Conservation (phyloP, 2,329 filamentous ascomycete genomes). For the Karstenula rhodostoma region DNA sequence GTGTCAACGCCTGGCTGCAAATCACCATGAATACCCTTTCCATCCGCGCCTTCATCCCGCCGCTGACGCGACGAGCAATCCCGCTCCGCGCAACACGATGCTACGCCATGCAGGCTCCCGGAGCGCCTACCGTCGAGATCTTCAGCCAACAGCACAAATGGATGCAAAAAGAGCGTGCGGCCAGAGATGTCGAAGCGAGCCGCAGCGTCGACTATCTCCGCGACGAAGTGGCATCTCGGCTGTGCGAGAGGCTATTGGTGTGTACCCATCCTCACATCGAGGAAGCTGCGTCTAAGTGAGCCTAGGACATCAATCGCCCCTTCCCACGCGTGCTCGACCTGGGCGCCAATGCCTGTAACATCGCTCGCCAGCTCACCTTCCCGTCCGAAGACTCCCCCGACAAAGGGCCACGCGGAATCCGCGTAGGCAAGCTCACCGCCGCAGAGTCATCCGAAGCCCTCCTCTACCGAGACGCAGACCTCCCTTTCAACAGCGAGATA, state of each 20-base stretch:
- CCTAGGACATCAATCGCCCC: conserved; percentile 86
- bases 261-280: conserved; percentile 14
- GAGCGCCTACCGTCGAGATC: conserved; percentile 82
- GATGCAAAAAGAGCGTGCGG: conserved; percentile 89
- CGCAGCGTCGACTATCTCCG: conserved; percentile 90
- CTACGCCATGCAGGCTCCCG: conserved; percentile 82
- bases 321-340: conserved; percentile 89
- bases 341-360: conserved; percentile 94
- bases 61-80: conserved; percentile 35
- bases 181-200: conserved; percentile 72
- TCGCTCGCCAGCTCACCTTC: conserved; percentile 78
- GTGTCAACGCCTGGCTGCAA: conserved; percentile 2
- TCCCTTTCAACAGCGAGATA: conserved; percentile 77
- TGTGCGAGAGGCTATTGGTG: conserved; percentile 87
- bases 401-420: conserved; percentile 72
- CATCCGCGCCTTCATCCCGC: conserved; percentile 47
- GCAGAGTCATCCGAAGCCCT: conserved; percentile 81
- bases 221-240: conserved; percentile 84
- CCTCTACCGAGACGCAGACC: conserved; percentile 79
- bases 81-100: conserved; percentile 51
- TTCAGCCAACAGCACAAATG: conserved; percentile 91
- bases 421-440: conserved; percentile 78
- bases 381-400: conserved; percentile 67
- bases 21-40: conserved; percentile 41
- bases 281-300: conserved; percentile 19